Evolutionary conservation across 2,329 filamentous ascomycete species (phyloP), one percentile per base, ranked within the genome.

Genomic region (Drechslera avenae): DNA sequence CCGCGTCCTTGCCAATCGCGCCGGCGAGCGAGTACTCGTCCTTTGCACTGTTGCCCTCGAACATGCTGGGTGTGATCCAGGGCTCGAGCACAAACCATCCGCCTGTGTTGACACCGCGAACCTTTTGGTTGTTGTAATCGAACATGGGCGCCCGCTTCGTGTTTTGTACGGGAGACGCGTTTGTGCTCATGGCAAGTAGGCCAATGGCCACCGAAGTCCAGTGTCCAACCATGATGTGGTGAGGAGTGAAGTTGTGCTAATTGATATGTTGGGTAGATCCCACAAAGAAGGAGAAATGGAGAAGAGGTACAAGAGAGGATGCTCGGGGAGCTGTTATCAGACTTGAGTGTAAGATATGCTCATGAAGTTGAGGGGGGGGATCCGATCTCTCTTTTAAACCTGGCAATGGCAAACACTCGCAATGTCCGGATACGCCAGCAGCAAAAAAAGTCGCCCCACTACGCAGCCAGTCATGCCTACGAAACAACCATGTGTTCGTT

Each of bases 31-130:
- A 81, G 66, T 78, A 85, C 60, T 86, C 84, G 59, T 87, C 85
- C 4, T 83, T 77, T 2, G 82, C 82, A 33, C 67, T 75, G 39
- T 73, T 73, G 23, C 75, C 76, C 39, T 83, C 78, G 60, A 86
- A 86, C 50, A 86, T 74, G 13, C 81, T 83, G 2, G 84, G 83
- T 2, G 83, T 86, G 46, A 86, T 86, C 83, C 83, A 85, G 13
- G 83, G 83, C 71, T 86, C 84, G 4, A 85, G 75, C 5, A 86
- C 81, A 37, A 86, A 80, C 83, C 84, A 86, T 26, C 85, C 85
- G 45, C 85, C 84, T 4, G 86, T 75, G 64, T 87, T 88, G 23
- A 87, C 84, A 46, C 85, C 85, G 10, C 83, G 81, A 34, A 87
- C 79, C 62, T 83, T 85, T 16, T 80, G 62, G 35, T 67, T 67